phyloP scores from a whole-genome alignment of 139 green algal species.

The Tetraselmis chui region DNA sequence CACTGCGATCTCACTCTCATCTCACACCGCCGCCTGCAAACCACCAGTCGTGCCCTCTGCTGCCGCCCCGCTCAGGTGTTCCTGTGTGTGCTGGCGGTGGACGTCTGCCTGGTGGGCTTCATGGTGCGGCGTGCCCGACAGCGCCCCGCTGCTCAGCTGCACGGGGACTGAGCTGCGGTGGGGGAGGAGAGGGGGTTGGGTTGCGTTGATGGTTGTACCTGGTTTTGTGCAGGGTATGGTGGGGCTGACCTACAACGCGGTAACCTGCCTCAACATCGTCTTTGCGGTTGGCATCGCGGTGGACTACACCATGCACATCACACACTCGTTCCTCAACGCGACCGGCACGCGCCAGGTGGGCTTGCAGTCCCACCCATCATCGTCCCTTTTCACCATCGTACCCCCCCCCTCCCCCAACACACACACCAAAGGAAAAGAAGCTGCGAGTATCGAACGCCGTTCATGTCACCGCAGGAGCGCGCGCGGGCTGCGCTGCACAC shows the following conservation, averaged over 20 bases:
- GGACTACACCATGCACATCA: slow-evolving; percentile 46
- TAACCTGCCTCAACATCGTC: slow-evolving; percentile 47
- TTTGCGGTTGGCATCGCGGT: slow-evolving; percentile 48
- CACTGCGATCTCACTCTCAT: no score
- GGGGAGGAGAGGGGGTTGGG: no score
- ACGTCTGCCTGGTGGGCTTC: not conserved
- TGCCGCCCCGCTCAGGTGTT: no score
- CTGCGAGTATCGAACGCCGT: no score
- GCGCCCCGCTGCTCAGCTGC: no score
- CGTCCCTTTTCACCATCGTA: no score
- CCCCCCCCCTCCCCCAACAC: no score
- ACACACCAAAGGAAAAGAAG: no score
- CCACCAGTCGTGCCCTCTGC: no score
- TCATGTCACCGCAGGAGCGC: slow-evolving; percentile 15
- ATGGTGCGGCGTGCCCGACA: not conserved
- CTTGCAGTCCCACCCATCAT: no score
- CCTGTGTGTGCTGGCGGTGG: not conserved
- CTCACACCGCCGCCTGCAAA: no score
- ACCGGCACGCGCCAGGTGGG: slow-evolving; percentile 9
- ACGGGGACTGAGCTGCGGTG: no score
- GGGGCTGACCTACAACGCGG: slow-evolving; percentile 33
- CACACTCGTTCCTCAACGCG: slow-evolving; percentile 37
- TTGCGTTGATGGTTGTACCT: not conserved
- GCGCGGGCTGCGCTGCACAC: slow-evolving; percentile 17
- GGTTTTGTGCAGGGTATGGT: not conserved